Base-by-base conservation (phyloP, 371 early-diverging fungal species). In the Sporodiniella umbellata region DNA sequence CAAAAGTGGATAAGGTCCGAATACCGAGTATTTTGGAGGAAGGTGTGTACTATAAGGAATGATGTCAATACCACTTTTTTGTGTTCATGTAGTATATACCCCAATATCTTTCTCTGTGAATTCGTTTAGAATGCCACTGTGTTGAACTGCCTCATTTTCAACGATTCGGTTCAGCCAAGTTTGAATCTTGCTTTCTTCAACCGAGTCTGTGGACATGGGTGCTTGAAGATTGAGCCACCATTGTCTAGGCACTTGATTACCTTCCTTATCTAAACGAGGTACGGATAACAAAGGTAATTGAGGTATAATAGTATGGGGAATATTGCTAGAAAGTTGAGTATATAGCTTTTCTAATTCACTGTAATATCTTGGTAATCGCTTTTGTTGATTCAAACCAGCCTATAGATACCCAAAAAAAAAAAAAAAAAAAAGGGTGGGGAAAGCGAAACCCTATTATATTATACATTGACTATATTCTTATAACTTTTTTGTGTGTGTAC, bases 41-140 rank as follows among this genome's bases (percentile, higher is more conserved):
- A 28, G 61, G 61, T 35, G 56, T 47, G 55, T 56, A 61, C 61
- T 61, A 45, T 17, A 30, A 10, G 7, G 10, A 28, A 28, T 28
- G 30, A 28, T 28, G 4, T 7, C 10, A 7, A 28, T 28, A 28
- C 10, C 10, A 7, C 10, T 33, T 28, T 45, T 48, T 54, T 22
- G 4, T 33, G 5, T 26, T 24, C 11, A 28, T 18, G 37, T 44
- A 57, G 56, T 56, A 54, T 54, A 49, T 67, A 73, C 74, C 53
- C 75, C 75, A 19, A 67, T 53, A 55, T 75, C 75, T 46, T 68
- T 69, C 49, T 75, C 75, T 14, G 72, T 56, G 58, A 75, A 75
- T 47, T 71, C 75, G 25, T 68, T 60, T 23, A 75, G 37, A 5
- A 59, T 70, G 55, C 72, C 68, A 24, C 64, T 69, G 14, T 33